Base-by-base conservation (phyloP, 768 basidiomycete species). In the Thelephora aurantiotincta region DNA sequence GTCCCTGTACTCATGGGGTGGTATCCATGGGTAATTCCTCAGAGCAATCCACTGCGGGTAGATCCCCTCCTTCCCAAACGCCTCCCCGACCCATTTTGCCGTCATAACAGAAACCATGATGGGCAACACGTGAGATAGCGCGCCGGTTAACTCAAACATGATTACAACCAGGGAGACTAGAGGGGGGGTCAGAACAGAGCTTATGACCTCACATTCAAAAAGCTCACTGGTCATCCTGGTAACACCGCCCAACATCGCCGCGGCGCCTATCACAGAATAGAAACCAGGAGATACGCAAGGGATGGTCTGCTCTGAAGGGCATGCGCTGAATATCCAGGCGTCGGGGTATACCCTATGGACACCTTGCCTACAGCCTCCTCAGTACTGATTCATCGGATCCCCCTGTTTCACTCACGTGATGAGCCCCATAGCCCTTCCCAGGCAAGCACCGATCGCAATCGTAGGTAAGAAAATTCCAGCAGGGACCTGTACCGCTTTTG, bases 21-120 rank as follows among this genome's bases (percentile, higher is more conserved):
- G 73, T 3, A 85, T 68, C 79, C 80, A 84, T 2, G 82, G 78
- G 55, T 83, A 84, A 30, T 70, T 69, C 48, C 73, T 69, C 70
- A 83, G 72, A 9, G 80, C 74, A 48, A 83, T 83, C 82, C 82
- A 83, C 14, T 73, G 73, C 23, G 77, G 62, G 56, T 83, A 85
- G 42, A 82, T 82, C 13, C 80, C 80, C 51, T 80, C 79, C 50
- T 72, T 73, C 2, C 75, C 77, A 47, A 81, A 67, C 11, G 79
- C 80, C 55, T 85, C 82, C 6, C 76, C 82, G 9, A 84, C 77
- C 77, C 78, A 84, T 65, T 85, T 85, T 6, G 80, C 69, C 16
- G 75, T 73, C 77, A 83, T 82, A 45, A 85, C 80, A 47, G 75
- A 77, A 42, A 85, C 77, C 82, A 85, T 84, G 58, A 85, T 83